Evolutionary conservation across 2,329 filamentous ascomycete genomes (phyloP), one percentile per base, ranked within the genome.

Genomic region (Pseudopithomyces maydicus): DNA sequence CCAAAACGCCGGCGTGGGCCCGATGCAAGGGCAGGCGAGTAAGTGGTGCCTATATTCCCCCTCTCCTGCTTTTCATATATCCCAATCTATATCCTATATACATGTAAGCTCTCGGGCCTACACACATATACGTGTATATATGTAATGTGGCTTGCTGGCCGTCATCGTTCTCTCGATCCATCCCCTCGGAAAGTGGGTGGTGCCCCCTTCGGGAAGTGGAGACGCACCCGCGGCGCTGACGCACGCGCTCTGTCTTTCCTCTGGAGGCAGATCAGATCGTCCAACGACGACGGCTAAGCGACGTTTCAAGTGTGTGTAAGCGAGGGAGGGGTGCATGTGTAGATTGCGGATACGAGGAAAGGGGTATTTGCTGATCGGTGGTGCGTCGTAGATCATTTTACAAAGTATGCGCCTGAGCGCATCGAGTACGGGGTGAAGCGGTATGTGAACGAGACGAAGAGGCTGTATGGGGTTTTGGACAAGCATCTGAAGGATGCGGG

Each of bases 391-490:
- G 92, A 95, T 76, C 91, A 96, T 77, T 96, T 96, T 77, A 80
- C 80, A 46, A 85, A 90, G 54, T 96, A 96, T 69, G 91, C 92
- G 1, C 90, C 91, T 0, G 89, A 93, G 73, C 87, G 85, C 73
- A 94, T 96, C 67, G 81, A 88, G 69, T 96, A 97, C 73, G 91
- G 89, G 60, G 86, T 96, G 54, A 86, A 90, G 70, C 85, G 92
- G 46, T 97, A 96, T 78, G 80, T 83, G 70, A 95, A 91, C 72
- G 92, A 97, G 79, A 91, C 90, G 0, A 84, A 88, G n/a, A 87
- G 92, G 2, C 81, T 97, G 1, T 96, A 95, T 78, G 82, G 86
- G 50, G 88, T 92, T 19, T 79, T 96, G 57, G 88, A 96, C 69
- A 85, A 83, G 46, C 87, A 92, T 54, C 84, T 97, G 6, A 70